Percentiles rank a stretch among this genome's conserved stretches.
These are phyloP conservation scores for Cordyceps tenuipes DNA, from an alignment of 2,329 filamentous ascomycete species.

Conservation along the genomic window DNA sequence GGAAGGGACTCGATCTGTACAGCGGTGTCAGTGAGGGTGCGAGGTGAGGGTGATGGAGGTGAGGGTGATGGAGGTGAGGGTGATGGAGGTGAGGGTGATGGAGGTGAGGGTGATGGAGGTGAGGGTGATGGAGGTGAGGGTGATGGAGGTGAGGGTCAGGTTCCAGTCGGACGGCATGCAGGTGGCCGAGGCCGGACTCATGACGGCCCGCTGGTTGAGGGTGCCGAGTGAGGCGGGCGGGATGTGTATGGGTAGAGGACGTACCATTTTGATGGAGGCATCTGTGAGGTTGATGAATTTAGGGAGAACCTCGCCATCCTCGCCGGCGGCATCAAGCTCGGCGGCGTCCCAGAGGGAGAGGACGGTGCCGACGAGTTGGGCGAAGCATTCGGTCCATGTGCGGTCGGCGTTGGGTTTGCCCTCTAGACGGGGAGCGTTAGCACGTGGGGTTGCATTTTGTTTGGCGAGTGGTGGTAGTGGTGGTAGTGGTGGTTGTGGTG, in stretches of 20 bases:
- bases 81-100: neutral
- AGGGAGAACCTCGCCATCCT: conserved; percentile 75
- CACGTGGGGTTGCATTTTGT: neutral
- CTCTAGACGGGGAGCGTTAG: conserved; percentile 44
- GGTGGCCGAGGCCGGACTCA: neutral
- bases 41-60: neutral
- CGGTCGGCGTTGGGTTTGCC: conserved; percentile 79
- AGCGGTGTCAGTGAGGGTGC: neutral
- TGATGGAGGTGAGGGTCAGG: neutral
- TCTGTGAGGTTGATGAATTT: conserved; percentile 96
- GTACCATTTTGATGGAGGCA: conserved; percentile 95
- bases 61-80: neutral
- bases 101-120: neutral
- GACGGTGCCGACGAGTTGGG: conserved; percentile 90
- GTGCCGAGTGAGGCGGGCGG: neutral
- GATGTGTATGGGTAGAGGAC: conserved; percentile 12
- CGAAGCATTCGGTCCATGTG: conserved; percentile 94
- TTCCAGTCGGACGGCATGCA: neutral
- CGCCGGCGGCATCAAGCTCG: conserved; percentile 78
- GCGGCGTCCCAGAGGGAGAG: conserved; percentile 92
- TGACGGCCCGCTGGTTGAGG: neutral
- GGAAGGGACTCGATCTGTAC: conserved; percentile 77
- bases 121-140: neutral
- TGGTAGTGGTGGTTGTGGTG: no score
- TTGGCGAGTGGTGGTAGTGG: no score